These are phyloP conservation scores for Magnaporthales sp. DNA, from an alignment of 2,329 filamentous ascomycete genomes.

Conservation along the genomic window DNA sequence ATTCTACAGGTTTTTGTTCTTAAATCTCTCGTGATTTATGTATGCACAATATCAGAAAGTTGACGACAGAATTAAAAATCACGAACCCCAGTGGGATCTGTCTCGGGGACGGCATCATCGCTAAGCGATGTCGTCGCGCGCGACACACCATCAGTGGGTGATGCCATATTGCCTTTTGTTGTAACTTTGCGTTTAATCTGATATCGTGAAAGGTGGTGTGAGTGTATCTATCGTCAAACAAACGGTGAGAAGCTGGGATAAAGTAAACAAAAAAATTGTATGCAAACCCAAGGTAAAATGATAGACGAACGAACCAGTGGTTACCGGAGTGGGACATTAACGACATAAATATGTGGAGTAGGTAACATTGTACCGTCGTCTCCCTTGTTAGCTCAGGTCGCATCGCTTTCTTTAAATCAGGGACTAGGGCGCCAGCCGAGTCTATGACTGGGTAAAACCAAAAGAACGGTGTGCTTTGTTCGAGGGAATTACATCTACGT, in stretches of 20 bases:
- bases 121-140: conserved; percentile 23
- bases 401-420: background rate
- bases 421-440: background rate
- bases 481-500: background rate
- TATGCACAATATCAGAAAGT: background rate
- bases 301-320: background rate
- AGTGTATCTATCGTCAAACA: background rate
- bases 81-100: conserved; percentile 49
- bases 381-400: background rate
- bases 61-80: background rate
- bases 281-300: background rate
- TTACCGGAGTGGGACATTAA: background rate
- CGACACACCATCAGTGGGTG: background rate
- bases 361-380: background rate
- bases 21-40: background rate
- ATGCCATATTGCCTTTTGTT: background rate
- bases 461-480: background rate
- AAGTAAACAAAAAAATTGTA: background rate
- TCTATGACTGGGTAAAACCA: background rate
- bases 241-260: background rate
- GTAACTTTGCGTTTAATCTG: background rate
- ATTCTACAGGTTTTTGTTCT: background rate
- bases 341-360: background rate
- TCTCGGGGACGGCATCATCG: conserved; percentile 46
- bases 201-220: background rate